A percentile compares a stretch with the other conserved stretches of the same genome.
These are phyloP conservation scores for Pyrus pyrifolia DNA, from an alignment of 306 rosid genomes.

Conservation along the genomic window DNA sequence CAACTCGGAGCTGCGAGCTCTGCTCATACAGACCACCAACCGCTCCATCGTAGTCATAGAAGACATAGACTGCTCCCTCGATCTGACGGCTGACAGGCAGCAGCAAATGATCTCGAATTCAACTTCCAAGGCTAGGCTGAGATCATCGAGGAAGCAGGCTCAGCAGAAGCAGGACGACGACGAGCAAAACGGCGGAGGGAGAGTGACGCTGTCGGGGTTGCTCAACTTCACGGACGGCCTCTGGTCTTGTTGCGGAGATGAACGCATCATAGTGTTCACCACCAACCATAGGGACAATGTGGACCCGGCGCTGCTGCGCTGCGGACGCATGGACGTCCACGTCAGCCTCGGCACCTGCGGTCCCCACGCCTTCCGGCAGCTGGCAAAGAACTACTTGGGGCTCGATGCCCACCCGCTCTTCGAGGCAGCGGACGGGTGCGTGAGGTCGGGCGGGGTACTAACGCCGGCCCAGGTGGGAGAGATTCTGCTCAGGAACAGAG, in stretches of 20 bases:
- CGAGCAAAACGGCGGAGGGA: constrained; percentile 30
- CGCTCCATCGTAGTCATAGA: constrained; percentile 80
- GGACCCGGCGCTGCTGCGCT: constrained; percentile 73
- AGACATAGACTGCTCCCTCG: constrained; percentile 77
- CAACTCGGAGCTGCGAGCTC: constrained; percentile 70
- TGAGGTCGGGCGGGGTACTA: constrained; percentile 58
- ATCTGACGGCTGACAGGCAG: constrained; percentile 61
- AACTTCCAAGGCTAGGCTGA: background rate
- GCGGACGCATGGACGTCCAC: constrained; percentile 89
- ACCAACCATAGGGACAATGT: constrained; percentile 66
- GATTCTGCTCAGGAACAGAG: constrained; percentile 57
- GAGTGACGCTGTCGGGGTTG: constrained; percentile 75
- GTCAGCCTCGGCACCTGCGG: constrained; percentile 77
- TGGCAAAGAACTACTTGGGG: constrained; percentile 55
- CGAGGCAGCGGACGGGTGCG: constrained; percentile 56
- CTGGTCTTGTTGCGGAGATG: constrained; percentile 88
- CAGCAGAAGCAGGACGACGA: background rate
- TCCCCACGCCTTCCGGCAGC: constrained; percentile 48
- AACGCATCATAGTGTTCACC: constrained; percentile 71
- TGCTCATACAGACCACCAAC: constrained; percentile 75
- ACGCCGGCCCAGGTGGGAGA: constrained; percentile 88
- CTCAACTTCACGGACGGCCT: constrained; percentile 78
- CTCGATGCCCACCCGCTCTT: constrained; percentile 48
- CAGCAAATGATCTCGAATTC: background rate
- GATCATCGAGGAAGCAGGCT: background rate